Evolutionary conservation across 2,329 filamentous ascomycete genomes (phyloP).

Genomic region (Cercospora janseana): DNA sequence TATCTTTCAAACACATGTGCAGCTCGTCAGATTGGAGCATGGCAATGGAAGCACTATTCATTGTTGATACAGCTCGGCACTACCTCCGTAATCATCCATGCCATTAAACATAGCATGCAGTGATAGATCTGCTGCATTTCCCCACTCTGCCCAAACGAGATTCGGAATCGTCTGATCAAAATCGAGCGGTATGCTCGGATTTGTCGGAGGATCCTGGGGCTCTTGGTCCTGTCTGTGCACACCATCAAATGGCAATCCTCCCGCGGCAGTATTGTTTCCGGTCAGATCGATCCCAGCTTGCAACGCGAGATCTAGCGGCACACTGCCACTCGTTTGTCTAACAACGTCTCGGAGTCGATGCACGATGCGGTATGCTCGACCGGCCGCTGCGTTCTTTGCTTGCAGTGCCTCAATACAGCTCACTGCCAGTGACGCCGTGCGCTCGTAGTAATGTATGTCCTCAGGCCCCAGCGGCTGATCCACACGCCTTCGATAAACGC

Average conservation of each 20-base stretch:
- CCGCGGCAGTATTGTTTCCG: not conserved
- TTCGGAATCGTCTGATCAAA: constrained; percentile 2
- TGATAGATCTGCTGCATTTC: constrained; percentile 13
- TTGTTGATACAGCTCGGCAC: too few relatives aligned
- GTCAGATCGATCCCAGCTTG: not conserved
- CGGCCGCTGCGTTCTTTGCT: constrained; percentile 13
- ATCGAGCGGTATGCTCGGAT: not conserved
- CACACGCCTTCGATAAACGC: constrained; percentile 11
- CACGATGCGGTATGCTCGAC: constrained; percentile 16
- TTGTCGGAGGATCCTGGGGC: not conserved
- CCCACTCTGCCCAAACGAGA: constrained; percentile 1
- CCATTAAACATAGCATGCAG: constrained; percentile 7
- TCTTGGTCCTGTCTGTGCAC: not conserved
- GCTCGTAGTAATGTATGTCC: constrained; percentile 10
- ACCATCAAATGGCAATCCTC: not conserved
- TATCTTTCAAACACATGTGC: too few relatives aligned
- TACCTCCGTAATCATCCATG: constrained; percentile 8
- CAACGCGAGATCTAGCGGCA: constrained; percentile 4
- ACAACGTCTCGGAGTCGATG: constrained; percentile 14
- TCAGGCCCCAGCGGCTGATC: not conserved
- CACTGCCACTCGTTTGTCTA: constrained; percentile 8
- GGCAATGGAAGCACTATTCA: too few relatives aligned
- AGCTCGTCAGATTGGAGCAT: too few relatives aligned
- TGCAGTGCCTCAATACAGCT: constrained; percentile 11
- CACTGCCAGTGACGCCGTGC: constrained; percentile 10